These are phyloP conservation scores for Suhomyces sp. DNA, from an alignment of 805 yeast genomes.

Conservation along the genomic window DNA sequence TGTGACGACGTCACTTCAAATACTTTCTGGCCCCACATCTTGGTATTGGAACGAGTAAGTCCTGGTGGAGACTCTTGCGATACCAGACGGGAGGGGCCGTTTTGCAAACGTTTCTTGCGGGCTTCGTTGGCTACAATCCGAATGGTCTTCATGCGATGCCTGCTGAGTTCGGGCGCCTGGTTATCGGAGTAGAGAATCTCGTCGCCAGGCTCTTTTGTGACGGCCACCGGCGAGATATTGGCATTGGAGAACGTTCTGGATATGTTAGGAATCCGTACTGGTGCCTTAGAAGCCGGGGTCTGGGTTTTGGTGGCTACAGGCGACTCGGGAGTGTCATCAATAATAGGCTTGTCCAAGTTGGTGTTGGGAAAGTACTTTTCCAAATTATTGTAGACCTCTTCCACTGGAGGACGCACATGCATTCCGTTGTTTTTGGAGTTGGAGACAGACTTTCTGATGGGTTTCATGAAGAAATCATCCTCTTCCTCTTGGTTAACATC, in stretches of 20 bases:
- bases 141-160: slow-evolving; percentile 81
- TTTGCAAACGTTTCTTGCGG: slow-evolving; percentile 25
- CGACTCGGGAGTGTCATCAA: slow-evolving; percentile 63
- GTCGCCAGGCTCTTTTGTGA: slow-evolving; percentile 25
- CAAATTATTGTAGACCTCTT: slow-evolving; percentile 85
- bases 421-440: slow-evolving; percentile 13
- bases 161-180: slow-evolving; percentile 37
- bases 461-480: slow-evolving; percentile 16
- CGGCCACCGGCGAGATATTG: slow-evolving; percentile 33
- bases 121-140: slow-evolving; percentile 94
- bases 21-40: slow-evolving; percentile 95
- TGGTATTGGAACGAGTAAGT: slow-evolving; percentile 75
- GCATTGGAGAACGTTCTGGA: slow-evolving; percentile 45
- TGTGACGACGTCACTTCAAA: slow-evolving; percentile 83
- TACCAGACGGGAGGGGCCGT: slow-evolving; percentile 11
- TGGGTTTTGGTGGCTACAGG: slow-evolving; percentile 32
- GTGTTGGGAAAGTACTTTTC: slow-evolving; percentile 92
- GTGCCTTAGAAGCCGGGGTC: neutral
- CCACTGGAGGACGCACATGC: slow-evolving; percentile 93
- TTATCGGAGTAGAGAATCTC: slow-evolving; percentile 35
- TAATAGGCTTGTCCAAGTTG: slow-evolving; percentile 86
- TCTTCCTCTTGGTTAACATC: slow-evolving; percentile 12
- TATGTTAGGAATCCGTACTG: slow-evolving; percentile 30
- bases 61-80: slow-evolving; percentile 16
- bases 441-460: slow-evolving; percentile 2